Conservation (phyloP, 495 filamentous ascomycete species). For the Saxispiralis lemnorum region DNA sequence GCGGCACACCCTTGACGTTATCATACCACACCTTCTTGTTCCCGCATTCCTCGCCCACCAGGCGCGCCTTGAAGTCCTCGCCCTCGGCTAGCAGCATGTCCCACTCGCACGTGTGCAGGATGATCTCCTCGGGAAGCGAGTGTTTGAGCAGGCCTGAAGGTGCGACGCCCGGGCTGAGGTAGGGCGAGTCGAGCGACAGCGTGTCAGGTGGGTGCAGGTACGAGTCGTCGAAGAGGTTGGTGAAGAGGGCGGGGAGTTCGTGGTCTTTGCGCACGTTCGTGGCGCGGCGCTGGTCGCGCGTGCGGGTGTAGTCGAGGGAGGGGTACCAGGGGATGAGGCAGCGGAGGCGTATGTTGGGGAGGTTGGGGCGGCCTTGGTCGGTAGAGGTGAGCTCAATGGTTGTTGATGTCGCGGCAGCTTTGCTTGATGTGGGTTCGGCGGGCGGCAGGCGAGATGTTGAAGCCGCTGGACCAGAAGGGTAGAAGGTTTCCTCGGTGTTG, state of each 20-base stretch:
- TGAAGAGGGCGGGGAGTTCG: slow-evolving; percentile 55
- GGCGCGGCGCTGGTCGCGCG: slow-evolving; percentile 53
- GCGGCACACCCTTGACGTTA: slow-evolving; percentile 53
- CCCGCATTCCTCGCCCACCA: slow-evolving; percentile 35
- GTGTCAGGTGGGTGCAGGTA: slow-evolving; percentile 47
- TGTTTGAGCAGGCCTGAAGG: slow-evolving; percentile 30
- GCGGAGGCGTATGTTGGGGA: slow-evolving; percentile 28
- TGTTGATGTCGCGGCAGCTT: slow-evolving; percentile 7
- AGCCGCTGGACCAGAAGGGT: background rate
- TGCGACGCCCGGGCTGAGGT: slow-evolving; percentile 46
- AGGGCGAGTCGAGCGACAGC: slow-evolving; percentile 36
- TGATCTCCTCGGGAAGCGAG: slow-evolving; percentile 44
- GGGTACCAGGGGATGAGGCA: slow-evolving; percentile 69
- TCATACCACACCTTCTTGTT: slow-evolving; percentile 57
- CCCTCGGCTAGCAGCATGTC: slow-evolving; percentile 78
- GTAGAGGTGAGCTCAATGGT: background rate
- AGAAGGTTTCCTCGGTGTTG: too few relatives aligned
- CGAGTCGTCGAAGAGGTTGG: slow-evolving; percentile 68
- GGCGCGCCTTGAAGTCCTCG: slow-evolving; percentile 43
- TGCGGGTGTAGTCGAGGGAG: slow-evolving; percentile 60
- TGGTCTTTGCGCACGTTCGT: slow-evolving; percentile 48
- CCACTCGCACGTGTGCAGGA: slow-evolving; percentile 71
- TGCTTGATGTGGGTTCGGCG: background rate
- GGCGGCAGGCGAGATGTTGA: background rate
- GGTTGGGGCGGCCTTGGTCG: background rate